Evolutionary conservation across 768 basidiomycete genomes (phyloP), one percentile per base, ranked within the genome.

Genomic region (Phlegmacium glaucopus): DNA sequence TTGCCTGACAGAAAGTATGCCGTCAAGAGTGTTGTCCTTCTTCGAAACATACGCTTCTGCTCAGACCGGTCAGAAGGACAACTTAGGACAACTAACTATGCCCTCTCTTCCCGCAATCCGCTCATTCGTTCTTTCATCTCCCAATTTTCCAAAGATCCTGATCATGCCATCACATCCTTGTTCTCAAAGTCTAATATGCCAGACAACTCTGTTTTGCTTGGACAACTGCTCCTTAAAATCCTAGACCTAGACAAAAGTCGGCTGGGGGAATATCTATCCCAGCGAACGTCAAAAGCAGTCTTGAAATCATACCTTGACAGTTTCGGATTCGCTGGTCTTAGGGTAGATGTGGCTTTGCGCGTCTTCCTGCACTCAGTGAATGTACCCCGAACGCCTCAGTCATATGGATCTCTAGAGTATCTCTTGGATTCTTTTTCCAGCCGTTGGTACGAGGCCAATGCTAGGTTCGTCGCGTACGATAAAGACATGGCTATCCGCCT

Each of bases 391-490:
- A 65, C 65, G 42, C 54, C 68, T 12, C 67, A 72, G 41, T 66
- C 67, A 44, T 61, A 70, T 36, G 67, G 61, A 40, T 66, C 78
- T 4, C 63, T 85, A 27, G 90, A 94, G 53, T 76, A 83, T 55
- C 71, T 96, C 2, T 74, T 97, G 26, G 83, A 90, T 57, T 79
- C 85, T 9, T 93, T 99, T 61, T 88, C 93, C 11, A 77, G 80
- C 54, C 79, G 89, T 25, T 98, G 94, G 90, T 90, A 90, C 57
- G 89, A 93, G 50, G 87, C 90, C 15, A 98, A 99, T 60, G 78
- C 83, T 6, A 74, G 77, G 40, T 75, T 79, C 18, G 82, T 92
- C 18, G 79, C 86, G 2, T 94, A 85, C 59, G 88, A 92, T 69
- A 87, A 82, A 65, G 89, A 92, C 58, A 72, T 90, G 52, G 85